A percentile compares a stretch with the other conserved stretches of the same genome.
Evolutionary conservation across 139 green algal species (phyloP).

Genomic region (Cymbomonas tetramitiformis): DNA sequence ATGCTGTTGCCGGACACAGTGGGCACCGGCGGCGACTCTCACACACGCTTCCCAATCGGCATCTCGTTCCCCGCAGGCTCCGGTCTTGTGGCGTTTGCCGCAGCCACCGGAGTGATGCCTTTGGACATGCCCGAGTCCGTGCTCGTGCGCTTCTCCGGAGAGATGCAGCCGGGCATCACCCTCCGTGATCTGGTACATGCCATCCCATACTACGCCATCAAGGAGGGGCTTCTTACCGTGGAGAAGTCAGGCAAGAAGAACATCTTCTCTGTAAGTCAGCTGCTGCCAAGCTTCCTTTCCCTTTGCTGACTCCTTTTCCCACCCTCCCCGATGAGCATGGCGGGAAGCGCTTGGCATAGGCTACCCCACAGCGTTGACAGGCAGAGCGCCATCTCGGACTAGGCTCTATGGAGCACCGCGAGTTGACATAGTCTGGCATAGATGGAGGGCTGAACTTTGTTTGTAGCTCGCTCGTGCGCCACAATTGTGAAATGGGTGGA

Average conservation of each 20-base stretch:
- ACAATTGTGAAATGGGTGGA: too few relatives aligned
- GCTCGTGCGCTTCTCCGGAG: conserved; percentile 16
- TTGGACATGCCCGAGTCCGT: conserved; percentile 26
- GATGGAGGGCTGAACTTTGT: too few relatives aligned
- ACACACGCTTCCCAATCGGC: conserved; percentile 25
- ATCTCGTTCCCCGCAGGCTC: conserved; percentile 23
- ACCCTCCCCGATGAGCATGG: too few relatives aligned
- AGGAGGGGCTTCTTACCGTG: conserved; percentile 18
- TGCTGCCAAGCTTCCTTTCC: too few relatives aligned
- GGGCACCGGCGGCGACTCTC: conserved; percentile 20
- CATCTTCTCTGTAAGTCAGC: conserved; percentile 20
- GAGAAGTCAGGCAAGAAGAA: conserved; percentile 20
- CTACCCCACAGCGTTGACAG: too few relatives aligned
- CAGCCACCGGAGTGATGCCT: conserved; percentile 21
- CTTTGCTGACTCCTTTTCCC: too few relatives aligned
- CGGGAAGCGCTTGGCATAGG: too few relatives aligned
- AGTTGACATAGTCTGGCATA: too few relatives aligned
- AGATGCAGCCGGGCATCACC: conserved; percentile 24
- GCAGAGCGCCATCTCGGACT: too few relatives aligned
- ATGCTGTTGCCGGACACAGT: conserved; percentile 26
- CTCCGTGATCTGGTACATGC: conserved; percentile 22
- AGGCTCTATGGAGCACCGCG: too few relatives aligned
- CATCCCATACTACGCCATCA: conserved; percentile 22
- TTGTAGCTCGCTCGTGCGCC: too few relatives aligned
- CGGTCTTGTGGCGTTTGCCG: conserved; percentile 20